Evolutionary conservation across 257 asterid species (phyloP).

Genomic region (Lavandula angustifolia): DNA sequence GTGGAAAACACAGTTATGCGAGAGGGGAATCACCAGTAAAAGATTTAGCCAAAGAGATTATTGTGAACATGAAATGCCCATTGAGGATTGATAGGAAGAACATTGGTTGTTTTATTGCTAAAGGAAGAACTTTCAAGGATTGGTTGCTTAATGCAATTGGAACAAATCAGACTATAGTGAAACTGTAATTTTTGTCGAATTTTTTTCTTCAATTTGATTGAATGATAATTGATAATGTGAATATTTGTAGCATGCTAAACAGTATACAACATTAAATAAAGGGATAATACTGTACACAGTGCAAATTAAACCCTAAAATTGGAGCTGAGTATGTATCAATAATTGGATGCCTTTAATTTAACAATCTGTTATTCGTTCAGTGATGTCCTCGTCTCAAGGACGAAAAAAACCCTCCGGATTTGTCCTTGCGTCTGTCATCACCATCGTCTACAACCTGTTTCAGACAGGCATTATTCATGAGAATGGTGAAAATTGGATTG

Average conservation of each 20-base stretch:
- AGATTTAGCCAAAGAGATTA: conserved; percentile 58
- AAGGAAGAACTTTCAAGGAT: conserved; percentile 64
- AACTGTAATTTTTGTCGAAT: conserved; percentile 6
- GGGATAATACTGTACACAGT: conserved; percentile 41
- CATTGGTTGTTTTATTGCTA: conserved; percentile 70
- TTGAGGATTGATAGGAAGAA: conserved; percentile 75
- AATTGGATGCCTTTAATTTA: background rate
- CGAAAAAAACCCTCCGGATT: conserved; percentile 80
- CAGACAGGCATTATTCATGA: background rate
- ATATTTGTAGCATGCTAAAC: too few species aligned
- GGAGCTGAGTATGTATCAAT: conserved; percentile 23
- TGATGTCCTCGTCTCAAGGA: conserved; percentile 74
- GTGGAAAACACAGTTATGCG: conserved; percentile 69
- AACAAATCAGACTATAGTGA: conserved; percentile 1
- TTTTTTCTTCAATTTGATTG: too few species aligned
- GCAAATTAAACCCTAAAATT: conserved; percentile 38
- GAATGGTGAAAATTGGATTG: background rate
- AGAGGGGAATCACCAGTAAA: conserved; percentile 82
- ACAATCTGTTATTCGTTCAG: conserved; percentile 28
- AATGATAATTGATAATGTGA: too few species aligned
- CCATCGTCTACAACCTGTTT: conserved; percentile 76
- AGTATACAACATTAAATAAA: conserved; percentile 23
- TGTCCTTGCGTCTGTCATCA: conserved; percentile 71
- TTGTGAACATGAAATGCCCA: conserved; percentile 59
- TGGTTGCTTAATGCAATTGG: conserved; percentile 48